Evolutionary conservation across 352 stramenopile genomes (phyloP).

Genomic region (Pythium rhizo-oryzae): DNA sequence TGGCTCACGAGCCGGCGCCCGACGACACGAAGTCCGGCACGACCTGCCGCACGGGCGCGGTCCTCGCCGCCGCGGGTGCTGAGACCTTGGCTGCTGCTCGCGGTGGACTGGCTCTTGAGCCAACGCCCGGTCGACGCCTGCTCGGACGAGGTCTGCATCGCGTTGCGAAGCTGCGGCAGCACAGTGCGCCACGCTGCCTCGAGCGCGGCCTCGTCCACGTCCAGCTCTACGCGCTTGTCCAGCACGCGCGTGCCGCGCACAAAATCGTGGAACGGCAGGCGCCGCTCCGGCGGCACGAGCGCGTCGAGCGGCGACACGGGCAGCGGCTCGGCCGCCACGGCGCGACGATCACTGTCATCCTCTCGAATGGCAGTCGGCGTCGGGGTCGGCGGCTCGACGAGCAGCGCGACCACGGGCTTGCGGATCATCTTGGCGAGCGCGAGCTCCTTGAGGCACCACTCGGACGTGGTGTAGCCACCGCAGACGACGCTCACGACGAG

Average conservation of each 20-base stretch:
- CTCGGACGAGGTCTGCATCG: constrained; percentile 53
- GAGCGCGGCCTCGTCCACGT: constrained; percentile 54
- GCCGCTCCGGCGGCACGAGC: constrained; percentile 50
- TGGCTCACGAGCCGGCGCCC: constrained; percentile 9
- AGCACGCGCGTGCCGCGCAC: constrained; percentile 38
- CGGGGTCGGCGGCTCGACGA: constrained; percentile 19
- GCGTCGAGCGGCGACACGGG: constrained; percentile 23
- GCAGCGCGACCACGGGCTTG: constrained; percentile 49
- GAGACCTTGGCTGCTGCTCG: not conserved
- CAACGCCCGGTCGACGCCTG: constrained; percentile 28
- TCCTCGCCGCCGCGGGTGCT: too few relatives aligned
- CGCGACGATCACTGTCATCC: not conserved
- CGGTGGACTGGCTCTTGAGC: constrained; percentile 1
- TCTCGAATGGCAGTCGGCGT: too few relatives aligned
- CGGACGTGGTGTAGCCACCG: constrained; percentile 70
- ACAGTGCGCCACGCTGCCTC: constrained; percentile 44
- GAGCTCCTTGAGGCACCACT: constrained; percentile 85
- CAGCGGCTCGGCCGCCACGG: not conserved
- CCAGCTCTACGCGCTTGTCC: constrained; percentile 45
- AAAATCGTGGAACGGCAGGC: constrained; percentile 60
- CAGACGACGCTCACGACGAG: constrained; percentile 75
- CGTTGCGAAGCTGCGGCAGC: constrained; percentile 47
- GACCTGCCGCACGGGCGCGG: too few relatives aligned
- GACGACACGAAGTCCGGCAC: not conserved
- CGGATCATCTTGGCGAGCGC: constrained; percentile 73